Percentiles rank a stretch among this genome's conserved stretches.
phyloP scores from a whole-genome alignment of 768 basidiomycete genomes.

The Thelephora ganbajun region DNA sequence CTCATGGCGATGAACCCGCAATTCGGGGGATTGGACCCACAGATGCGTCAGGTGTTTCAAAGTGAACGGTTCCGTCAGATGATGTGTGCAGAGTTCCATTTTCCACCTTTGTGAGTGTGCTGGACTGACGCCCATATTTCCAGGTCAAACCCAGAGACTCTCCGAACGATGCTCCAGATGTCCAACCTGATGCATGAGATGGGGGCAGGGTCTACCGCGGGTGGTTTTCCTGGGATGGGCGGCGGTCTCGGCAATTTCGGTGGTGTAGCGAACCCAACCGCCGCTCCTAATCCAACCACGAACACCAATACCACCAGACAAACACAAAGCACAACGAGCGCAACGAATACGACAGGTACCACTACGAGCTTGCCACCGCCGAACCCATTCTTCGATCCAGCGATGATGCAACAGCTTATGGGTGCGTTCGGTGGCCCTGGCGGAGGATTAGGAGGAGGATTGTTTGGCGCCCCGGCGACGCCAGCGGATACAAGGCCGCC shows the following conservation, averaged over 20 bases:
- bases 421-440: slow-evolving; percentile 19
- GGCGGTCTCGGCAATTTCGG: slow-evolving; percentile 13
- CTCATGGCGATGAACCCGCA: slow-evolving; percentile 75
- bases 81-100: slow-evolving; percentile 34
- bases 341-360: slow-evolving; percentile 13
- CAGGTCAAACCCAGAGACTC: slow-evolving; percentile 63
- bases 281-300: slow-evolving; percentile 4
- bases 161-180: slow-evolving; percentile 71
- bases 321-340: slow-evolving; percentile 10
- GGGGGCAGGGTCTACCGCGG: slow-evolving; percentile 9
- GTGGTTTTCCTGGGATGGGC: slow-evolving; percentile 15
- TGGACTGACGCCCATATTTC: slow-evolving; percentile 1
- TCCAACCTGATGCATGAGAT: slow-evolving; percentile 33
- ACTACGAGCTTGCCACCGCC: slow-evolving; percentile 12
- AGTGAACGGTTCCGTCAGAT: slow-evolving; percentile 62
- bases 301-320: slow-evolving; percentile 10
- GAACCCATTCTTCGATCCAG: slow-evolving; percentile 24
- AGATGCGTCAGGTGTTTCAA: slow-evolving; percentile 67
- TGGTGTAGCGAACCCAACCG: background rate
- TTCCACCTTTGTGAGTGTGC: background rate
- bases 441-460: slow-evolving; percentile 12
- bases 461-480: slow-evolving; percentile 23
- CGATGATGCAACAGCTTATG: slow-evolving; percentile 28
- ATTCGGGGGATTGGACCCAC: slow-evolving; percentile 60
- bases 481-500: slow-evolving; percentile 63